Conservation (phyloP, 257 asterid genomes). For the Rehmannia glutinosa region DNA sequence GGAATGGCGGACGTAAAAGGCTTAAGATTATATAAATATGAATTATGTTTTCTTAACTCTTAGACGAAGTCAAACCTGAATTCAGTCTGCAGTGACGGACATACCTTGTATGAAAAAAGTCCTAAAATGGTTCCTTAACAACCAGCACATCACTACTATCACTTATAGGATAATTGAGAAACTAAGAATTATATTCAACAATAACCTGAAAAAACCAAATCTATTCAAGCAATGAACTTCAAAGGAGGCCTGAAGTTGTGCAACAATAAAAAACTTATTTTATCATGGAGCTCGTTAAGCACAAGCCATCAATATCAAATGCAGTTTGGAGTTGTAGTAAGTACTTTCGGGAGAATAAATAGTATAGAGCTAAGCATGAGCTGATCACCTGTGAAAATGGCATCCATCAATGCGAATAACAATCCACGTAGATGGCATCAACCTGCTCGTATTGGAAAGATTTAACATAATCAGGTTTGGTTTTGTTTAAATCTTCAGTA, state of each 20-base stretch:
- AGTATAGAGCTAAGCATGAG: not conserved
- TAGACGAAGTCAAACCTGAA: not conserved
- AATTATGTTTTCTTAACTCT: not conserved
- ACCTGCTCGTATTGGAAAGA: constrained; percentile 57
- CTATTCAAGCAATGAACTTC: not conserved
- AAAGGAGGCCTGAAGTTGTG: no score
- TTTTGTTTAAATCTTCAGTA: constrained; percentile 42
- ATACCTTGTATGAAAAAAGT: no score
- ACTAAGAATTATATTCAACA: not conserved
- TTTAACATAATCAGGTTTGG: constrained; percentile 54
- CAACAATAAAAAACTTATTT: not conserved
- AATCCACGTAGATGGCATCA: constrained; percentile 70
- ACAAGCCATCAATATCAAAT: not conserved
- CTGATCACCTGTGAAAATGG: constrained; percentile 77
- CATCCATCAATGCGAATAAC: constrained; percentile 89
- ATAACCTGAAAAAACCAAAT: not conserved
- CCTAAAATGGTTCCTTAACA: no score
- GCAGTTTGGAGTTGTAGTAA: not conserved
- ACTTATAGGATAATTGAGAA: not conserved
- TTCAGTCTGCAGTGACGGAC: not conserved
- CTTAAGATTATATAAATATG: not conserved
- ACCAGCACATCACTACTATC: not conserved
- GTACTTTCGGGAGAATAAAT: not conserved
- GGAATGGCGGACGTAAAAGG: not conserved
- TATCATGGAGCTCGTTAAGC: not conserved